Percentiles rank a stretch among this genome's conserved stretches.
Conservation (phyloP, 2,329 filamentous ascomycete genomes). For the Diaporthe citrichinensis region DNA sequence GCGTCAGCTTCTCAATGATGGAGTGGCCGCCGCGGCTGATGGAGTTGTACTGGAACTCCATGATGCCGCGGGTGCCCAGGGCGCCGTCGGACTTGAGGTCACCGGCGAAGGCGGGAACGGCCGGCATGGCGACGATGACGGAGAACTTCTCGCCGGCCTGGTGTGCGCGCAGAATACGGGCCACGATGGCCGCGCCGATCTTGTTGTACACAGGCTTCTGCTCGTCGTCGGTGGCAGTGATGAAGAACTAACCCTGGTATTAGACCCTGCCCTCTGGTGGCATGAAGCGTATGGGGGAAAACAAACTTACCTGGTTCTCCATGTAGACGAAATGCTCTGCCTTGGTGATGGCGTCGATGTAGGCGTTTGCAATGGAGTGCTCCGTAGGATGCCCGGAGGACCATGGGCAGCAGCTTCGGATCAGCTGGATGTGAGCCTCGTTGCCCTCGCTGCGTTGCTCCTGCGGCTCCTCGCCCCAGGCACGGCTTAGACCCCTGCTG, state of each 20-base stretch:
- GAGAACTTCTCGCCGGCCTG: slow-evolving; percentile 77
- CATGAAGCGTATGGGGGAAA: too few relatives aligned
- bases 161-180: slow-evolving; percentile 80
- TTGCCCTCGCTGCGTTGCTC: slow-evolving; percentile 44
- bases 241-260: slow-evolving; percentile 76
- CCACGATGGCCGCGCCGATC: slow-evolving; percentile 83
- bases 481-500: slow-evolving; percentile 54
- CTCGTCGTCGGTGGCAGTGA: slow-evolving; percentile 80
- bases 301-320: slow-evolving; percentile 72
- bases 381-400: slow-evolving; percentile 66
- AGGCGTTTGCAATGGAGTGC: slow-evolving; percentile 90
- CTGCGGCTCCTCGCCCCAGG: slow-evolving; percentile 49
- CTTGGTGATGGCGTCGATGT: slow-evolving; percentile 78
- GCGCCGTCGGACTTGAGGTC: slow-evolving; percentile 81
- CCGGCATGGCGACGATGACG: slow-evolving; percentile 83
- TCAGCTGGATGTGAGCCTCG: slow-evolving; percentile 62
- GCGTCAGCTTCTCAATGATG: slow-evolving; percentile 79
- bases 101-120: slow-evolving; percentile 86
- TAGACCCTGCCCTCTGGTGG: not conserved
- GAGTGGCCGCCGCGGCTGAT: slow-evolving; percentile 84
- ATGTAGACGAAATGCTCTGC: slow-evolving; percentile 84
- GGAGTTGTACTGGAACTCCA: slow-evolving; percentile 88
- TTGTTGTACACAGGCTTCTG: slow-evolving; percentile 83
- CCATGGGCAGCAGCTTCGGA: slow-evolving; percentile 63
- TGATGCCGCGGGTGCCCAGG: slow-evolving; percentile 85